A percentile compares a stretch with the other conserved stretches of the same genome.
These are phyloP conservation scores for Lentinula boryana DNA, from an alignment of 768 basidiomycete species.

Conservation along the genomic window DNA sequence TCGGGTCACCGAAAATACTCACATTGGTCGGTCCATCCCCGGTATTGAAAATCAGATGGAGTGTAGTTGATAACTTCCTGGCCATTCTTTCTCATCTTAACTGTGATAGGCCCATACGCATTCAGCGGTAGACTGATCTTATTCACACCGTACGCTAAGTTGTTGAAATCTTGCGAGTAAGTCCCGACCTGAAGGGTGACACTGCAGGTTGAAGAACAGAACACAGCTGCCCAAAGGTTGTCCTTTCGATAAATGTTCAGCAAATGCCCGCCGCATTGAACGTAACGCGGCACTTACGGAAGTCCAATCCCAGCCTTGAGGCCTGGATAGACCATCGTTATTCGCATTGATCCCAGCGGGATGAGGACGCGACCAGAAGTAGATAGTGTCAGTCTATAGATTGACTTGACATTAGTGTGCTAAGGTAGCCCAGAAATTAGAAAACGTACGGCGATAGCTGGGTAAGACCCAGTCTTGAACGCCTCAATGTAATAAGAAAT, in stretches of 20 bases:
- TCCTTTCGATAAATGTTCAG: conserved; percentile 48
- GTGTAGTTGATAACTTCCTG: conserved; percentile 44
- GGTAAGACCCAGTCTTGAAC: conserved; percentile 62
- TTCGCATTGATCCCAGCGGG: conserved; percentile 38
- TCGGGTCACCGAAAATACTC: neutral
- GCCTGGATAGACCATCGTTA: conserved; percentile 38
- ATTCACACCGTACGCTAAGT: conserved; percentile 46
- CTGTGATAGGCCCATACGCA: conserved; percentile 49
- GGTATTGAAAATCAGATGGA: conserved; percentile 37
- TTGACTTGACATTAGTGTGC: neutral
- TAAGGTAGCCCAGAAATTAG: conserved; percentile 12
- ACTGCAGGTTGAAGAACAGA: conserved; percentile 44
- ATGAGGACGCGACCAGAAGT: conserved; percentile 62
- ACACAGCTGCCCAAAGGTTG: conserved; percentile 61
- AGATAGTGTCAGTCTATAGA: conserved; percentile 36
- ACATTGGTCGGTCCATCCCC: conserved; percentile 30
- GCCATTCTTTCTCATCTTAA: conserved; percentile 46
- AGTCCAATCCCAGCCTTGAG: conserved; percentile 45
- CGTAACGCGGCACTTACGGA: conserved; percentile 27
- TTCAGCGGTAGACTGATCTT: conserved; percentile 56
- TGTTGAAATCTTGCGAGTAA: conserved; percentile 29
- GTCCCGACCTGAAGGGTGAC: conserved; percentile 47
- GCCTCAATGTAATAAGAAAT: conserved; percentile 60
- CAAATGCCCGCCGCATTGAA: conserved; percentile 31
- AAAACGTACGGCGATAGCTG: conserved; percentile 45